These are phyloP conservation scores for Fragaria vesca DNA, from an alignment of 306 rosid species.

Conservation along the genomic window DNA sequence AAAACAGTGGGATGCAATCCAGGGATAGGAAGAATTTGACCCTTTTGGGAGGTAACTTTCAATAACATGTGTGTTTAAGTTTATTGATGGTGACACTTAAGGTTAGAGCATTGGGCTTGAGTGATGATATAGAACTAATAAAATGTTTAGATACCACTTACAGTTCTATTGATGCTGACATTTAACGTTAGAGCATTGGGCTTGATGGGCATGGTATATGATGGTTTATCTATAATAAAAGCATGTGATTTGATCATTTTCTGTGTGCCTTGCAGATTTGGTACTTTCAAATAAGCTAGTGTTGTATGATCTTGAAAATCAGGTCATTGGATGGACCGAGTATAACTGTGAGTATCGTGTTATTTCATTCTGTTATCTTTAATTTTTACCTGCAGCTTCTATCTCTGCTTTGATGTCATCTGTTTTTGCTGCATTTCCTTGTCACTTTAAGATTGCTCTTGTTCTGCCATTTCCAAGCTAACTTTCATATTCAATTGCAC, in stretches of 20 bases:
- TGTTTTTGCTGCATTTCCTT: background rate
- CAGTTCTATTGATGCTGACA: background rate
- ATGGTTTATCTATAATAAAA: background rate
- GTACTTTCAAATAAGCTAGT: constrained; percentile 93
- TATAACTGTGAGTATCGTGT: constrained; percentile 74
- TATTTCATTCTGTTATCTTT: background rate
- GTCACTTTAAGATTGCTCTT: background rate
- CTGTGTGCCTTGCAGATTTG: constrained; percentile 62
- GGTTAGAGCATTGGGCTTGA: background rate
- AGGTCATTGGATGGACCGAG: constrained; percentile 90
- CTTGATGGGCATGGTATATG: constrained; percentile 2
- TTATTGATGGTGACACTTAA: background rate
- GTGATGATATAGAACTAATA: background rate
- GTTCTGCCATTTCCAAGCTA: background rate
- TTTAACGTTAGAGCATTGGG: background rate
- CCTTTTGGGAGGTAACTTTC: constrained; percentile 80
- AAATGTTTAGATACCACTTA: background rate
- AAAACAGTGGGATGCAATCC: constrained; percentile 88
- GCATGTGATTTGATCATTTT: constrained; percentile 5
- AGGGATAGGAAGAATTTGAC: constrained; percentile 85
- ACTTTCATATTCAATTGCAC: background rate
- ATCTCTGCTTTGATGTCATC: background rate
- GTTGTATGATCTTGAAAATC: constrained; percentile 84
- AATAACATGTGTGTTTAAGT: constrained; percentile 14
- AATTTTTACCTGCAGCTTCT: background rate